Evolutionary conservation across 441 rosid genomes (phyloP), one percentile per base, ranked within the genome.

Genomic region (Theobroma grandiflorum): DNA sequence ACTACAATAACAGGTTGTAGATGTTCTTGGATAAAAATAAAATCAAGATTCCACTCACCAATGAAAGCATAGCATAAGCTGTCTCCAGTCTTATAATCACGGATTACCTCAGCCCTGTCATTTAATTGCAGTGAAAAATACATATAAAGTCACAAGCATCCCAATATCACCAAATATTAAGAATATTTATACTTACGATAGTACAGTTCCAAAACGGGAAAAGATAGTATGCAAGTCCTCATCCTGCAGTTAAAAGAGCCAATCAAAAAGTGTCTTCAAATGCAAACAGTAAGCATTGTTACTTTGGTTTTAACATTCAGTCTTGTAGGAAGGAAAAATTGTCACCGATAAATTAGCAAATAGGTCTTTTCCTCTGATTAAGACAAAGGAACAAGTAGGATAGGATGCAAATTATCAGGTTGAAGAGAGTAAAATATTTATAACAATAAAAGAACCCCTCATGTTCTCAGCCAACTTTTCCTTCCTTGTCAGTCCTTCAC

Each of bases 41-140:
- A 37, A 42, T 40, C 40, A 66, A 80, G 76, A 78, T 74, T 64
- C 61, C 52, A 81, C 94, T 85, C 76, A 97, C 99, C 99, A 59
- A 97, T 88, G 81, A 97, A 97, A 37, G 98, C 98, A 84, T 97
- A 97, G 87, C 98, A 93, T 79, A 94, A 91, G 81, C 98, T 94
- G 88, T 94, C 98, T 86, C 99, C 99, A 63, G 98, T 97, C 91
- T 95, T 97, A 81, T 63, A 94, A 83, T 97, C 99, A 69, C 99
- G 95, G 81, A 97, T 97, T 79, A 93, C 75, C 15, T 95, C 99
- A 82, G 99, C 98, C 94, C 98, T 97, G 88, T 75, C 8, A 80
- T 18, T 72, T 53, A 76, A 20, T 52, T 20, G 53, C 59, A 35
- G 57, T 81, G 38, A 82, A 73, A 80, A 81, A 50, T 26, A 45